Evolutionary conservation across 2,329 filamentous ascomycete species (phyloP).

Genomic region (Dissoconium aciculare): DNA sequence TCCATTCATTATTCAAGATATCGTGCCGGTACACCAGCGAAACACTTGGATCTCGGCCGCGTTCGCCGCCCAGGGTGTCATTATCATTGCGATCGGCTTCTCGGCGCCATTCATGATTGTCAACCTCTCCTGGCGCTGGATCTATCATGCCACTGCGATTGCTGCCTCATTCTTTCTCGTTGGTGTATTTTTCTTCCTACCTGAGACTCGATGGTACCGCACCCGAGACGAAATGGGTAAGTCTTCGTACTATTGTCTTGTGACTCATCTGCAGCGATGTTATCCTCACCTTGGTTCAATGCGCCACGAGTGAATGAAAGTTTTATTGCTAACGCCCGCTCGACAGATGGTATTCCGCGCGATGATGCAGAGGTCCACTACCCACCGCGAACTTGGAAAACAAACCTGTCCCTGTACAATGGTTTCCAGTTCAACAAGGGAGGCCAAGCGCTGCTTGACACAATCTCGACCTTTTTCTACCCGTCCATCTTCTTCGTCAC

Average conservation of each 20-base stretch:
- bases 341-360: slow-evolving; percentile 10
- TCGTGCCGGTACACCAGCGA: slow-evolving; percentile 17
- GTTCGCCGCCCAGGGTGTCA: slow-evolving; percentile 18
- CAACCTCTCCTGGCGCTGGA: slow-evolving; percentile 17
- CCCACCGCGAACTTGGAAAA: slow-evolving; percentile 12
- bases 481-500: slow-evolving; percentile 22
- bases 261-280: not conserved
- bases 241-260: not conserved
- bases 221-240: slow-evolving; percentile 14
- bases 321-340: no score
- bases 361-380: slow-evolving; percentile 4
- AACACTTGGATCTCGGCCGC: slow-evolving; percentile 19
- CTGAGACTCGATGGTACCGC: slow-evolving; percentile 19
- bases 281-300: no score
- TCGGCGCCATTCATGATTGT: slow-evolving; percentile 20
- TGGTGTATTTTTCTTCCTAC: slow-evolving; percentile 16
- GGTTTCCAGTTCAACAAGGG: slow-evolving; percentile 15
- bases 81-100: slow-evolving; percentile 20
- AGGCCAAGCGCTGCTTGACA: slow-evolving; percentile 17
- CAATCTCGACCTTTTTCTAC: slow-evolving; percentile 19
- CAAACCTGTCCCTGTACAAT: slow-evolving; percentile 16
- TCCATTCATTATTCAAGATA: slow-evolving; percentile 20
- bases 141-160: slow-evolving; percentile 18
- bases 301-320: no score
- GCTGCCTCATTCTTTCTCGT: slow-evolving; percentile 16